These are phyloP conservation scores for Arthrobotrys iridis DNA, from an alignment of 2,329 filamentous ascomycete species.

Conservation along the genomic window DNA sequence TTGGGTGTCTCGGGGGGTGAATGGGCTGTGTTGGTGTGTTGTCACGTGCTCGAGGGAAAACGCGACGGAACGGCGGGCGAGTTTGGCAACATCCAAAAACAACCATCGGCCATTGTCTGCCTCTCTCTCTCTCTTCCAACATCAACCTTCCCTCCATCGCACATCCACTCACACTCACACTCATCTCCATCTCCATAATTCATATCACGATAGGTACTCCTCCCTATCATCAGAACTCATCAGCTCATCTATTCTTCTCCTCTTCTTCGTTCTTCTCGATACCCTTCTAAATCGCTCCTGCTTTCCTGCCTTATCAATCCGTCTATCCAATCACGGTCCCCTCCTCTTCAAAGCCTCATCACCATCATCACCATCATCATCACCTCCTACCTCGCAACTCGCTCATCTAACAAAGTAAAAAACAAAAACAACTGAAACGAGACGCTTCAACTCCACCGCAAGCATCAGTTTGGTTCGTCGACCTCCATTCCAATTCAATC, in stretches of 20 bases:
- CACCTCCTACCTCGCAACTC: neutral
- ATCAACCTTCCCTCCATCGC: neutral
- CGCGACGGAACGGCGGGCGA: neutral
- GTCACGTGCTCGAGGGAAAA: neutral
- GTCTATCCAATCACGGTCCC: slow-evolving; percentile 4
- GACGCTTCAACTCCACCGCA: slow-evolving; percentile 44
- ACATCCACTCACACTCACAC: neutral
- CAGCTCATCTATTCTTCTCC: too few species aligned
- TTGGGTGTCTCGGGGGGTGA: too few species aligned
- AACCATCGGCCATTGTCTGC: slow-evolving; percentile 1
- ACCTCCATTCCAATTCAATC: slow-evolving; percentile 28
- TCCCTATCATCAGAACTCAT: too few species aligned
- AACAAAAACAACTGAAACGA: slow-evolving; percentile 48
- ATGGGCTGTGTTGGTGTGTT: neutral
- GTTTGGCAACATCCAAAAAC: neutral
- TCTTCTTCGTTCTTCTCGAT: too few species aligned
- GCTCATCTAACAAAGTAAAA: slow-evolving; percentile 11
- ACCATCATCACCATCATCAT: slow-evolving; percentile 7
- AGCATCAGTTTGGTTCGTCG: slow-evolving; percentile 53
- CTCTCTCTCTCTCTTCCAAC: neutral
- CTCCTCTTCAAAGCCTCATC: slow-evolving; percentile 11
- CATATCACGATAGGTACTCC: neutral
- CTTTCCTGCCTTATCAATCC: too few species aligned
- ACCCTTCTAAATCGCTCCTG: too few species aligned
- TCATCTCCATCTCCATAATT: neutral